Percentiles rank a stretch among this genome's conserved stretches.
Evolutionary conservation across 441 rosid genomes (phyloP).

Genomic region (Omphalea diandra): DNA sequence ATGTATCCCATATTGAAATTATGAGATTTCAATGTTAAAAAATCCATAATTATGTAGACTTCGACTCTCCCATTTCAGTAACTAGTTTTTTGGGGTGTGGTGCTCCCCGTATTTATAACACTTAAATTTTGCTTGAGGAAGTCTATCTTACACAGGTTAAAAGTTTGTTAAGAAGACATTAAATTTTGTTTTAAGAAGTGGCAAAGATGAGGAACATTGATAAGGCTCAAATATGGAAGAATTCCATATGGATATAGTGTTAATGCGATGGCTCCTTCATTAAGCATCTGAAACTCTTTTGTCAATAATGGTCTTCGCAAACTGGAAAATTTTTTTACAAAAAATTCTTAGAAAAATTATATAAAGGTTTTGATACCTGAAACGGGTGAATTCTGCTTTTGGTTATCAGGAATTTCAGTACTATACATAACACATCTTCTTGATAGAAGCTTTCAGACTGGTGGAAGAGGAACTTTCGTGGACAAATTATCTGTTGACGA

Average conservation of each 20-base stretch:
- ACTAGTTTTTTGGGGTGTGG: too few relatives aligned
- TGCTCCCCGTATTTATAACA: too few relatives aligned
- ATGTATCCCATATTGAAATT: too few relatives aligned
- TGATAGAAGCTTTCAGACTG: neutral
- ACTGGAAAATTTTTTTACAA: neutral
- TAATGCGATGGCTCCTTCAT: conserved; percentile 5
- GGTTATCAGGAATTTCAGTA: neutral
- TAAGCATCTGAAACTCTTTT: neutral
- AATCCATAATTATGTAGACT: too few relatives aligned
- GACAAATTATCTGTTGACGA: neutral
- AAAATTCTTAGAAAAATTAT: neutral
- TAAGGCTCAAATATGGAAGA: conserved; percentile 13
- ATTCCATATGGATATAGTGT: conserved; percentile 3
- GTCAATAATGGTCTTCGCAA: neutral
- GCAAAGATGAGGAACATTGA: conserved; percentile 14
- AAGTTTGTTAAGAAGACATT: neutral
- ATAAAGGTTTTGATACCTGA: neutral
- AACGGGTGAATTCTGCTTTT: neutral
- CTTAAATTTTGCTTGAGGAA: neutral
- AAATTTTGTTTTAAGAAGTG: conserved; percentile 24
- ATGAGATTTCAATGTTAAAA: too few relatives aligned
- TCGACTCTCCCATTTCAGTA: too few relatives aligned
- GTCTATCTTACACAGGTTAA: neutral
- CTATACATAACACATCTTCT: neutral
- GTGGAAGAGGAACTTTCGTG: neutral